Base-by-base conservation (phyloP, 108 stramenopile genomes). In the Fragilaria crotonensis region DNA sequence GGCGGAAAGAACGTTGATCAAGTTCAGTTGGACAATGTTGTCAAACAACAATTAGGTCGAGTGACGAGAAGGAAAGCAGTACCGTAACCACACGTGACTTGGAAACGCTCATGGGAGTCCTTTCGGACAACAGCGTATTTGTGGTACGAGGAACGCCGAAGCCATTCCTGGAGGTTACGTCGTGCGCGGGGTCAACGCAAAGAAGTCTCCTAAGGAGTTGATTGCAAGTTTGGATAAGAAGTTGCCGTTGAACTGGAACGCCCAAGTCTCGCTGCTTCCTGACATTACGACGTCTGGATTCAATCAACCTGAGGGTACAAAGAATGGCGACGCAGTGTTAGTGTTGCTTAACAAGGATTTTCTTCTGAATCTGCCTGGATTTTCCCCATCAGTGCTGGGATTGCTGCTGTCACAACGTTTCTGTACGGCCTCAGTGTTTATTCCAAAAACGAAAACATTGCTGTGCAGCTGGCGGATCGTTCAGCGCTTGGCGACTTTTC, bases 131-230 rank as follows among this genome's bases (percentile, higher is more conserved):
- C 26, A 72, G 41, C 26, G 72, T 49, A 0, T 79, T 75, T 57
- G 55, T 65, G 58, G 63, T 65, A 9, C 45, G 60, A n/a, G 74
- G 71, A 52, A 71, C 60, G 73, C 78, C 7, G 41, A 70, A 14
- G 23, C 53, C 4, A 76, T 76, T 5, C 59, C 57, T 29, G 77
- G 77, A 2, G 76, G 76, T n/a, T 83, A 74, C 64, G 33, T 83
- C 21, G 77, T 83, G 30, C 68, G 81, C 3, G 81, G 81, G 0
- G 25, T 25, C 3, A 17, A 20, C 3, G 27, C 41, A 21, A 76
- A 75, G 50, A 62, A 63, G 32, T 31, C 63, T 11, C 64, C 66
- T 4, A 29, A 23, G 5, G 59, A 73, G 52, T 52, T 83, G 46
- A 61, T 83, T 0, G 68, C 57, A 9, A 44, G 36, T 2, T 33